phyloP scores from a whole-genome alignment of 352 stramenopile species.

The Phytophthora syringae region DNA sequence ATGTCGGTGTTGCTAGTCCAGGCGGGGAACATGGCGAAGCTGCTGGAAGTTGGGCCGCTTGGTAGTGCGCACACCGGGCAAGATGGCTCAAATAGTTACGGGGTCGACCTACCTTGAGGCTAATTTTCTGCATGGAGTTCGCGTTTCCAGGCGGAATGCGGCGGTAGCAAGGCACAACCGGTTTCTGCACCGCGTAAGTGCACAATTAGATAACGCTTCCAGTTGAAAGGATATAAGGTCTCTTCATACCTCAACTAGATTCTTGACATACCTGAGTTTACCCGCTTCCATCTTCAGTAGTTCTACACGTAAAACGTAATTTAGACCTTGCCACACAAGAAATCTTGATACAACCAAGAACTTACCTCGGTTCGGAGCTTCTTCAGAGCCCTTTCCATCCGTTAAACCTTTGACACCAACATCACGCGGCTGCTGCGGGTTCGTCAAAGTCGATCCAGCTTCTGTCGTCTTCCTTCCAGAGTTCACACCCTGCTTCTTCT shows the following conservation, averaged over 20 bases:
- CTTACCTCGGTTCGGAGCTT: constrained; percentile 58
- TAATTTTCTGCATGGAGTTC: constrained; percentile 89
- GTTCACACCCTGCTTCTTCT: constrained; percentile 13
- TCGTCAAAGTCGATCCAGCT: neutral
- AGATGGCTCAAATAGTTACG: neutral
- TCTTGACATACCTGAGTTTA: constrained; percentile 89
- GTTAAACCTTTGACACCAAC: constrained; percentile 40
- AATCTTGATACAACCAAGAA: neutral
- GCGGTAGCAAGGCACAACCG: constrained; percentile 81
- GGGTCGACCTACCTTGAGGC: neutral
- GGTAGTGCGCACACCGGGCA: neutral
- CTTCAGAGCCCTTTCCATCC: constrained; percentile 58
- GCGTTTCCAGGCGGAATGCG: constrained; percentile 78
- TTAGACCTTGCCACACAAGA: neutral
- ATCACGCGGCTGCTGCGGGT: constrained; percentile 14
- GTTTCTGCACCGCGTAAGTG: constrained; percentile 52
- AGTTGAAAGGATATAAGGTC: neutral
- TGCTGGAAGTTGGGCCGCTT: neutral
- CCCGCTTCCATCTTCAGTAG: constrained; percentile 65
- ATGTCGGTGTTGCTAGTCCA: neutral
- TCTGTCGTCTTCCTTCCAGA: constrained; percentile 11
- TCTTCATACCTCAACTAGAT: constrained; percentile 70
- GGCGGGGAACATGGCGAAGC: neutral
- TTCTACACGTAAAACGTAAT: constrained; percentile 49
- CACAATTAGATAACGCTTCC: neutral